Evolutionary conservation across 768 basidiomycete genomes (phyloP).

Genomic region (Glaciozyma martinii): DNA sequence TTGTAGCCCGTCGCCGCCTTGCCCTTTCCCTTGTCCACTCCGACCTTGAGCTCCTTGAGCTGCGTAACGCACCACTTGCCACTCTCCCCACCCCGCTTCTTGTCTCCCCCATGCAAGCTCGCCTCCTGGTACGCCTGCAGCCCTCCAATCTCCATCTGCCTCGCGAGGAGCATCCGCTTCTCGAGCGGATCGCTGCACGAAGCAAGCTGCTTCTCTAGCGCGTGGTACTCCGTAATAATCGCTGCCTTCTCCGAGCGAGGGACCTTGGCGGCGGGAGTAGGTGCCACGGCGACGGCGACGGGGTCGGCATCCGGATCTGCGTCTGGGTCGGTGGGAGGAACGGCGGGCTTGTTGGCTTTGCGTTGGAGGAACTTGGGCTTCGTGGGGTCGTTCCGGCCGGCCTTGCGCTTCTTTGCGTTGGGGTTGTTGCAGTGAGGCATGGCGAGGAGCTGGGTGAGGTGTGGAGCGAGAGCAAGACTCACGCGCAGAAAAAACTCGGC

Average conservation of each 20-base stretch:
- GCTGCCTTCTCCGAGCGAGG: slow-evolving; percentile 8
- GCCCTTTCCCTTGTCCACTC: slow-evolving; percentile 10
- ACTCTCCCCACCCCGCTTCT: slow-evolving; percentile 29
- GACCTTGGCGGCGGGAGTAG: background rate
- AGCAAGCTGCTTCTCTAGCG: slow-evolving; percentile 32
- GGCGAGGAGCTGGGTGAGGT: background rate
- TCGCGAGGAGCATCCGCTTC: slow-evolving; percentile 6
- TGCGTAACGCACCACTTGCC: slow-evolving; percentile 31
- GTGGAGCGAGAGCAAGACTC: background rate
- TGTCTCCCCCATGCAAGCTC: slow-evolving; percentile 28
- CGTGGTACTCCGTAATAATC: slow-evolving; percentile 30
- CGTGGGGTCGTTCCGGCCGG: slow-evolving; percentile 4
- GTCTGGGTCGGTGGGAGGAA: background rate
- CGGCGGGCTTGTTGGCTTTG: slow-evolving; percentile 8
- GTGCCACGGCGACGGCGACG: background rate
- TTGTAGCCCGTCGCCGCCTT: slow-evolving; percentile 17
- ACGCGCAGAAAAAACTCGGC: background rate
- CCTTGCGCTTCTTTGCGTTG: slow-evolving; percentile 16
- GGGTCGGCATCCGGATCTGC: background rate
- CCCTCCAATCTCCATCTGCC: slow-evolving; percentile 30
- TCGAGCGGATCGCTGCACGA: slow-evolving; percentile 14
- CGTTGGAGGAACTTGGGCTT: slow-evolving; percentile 16
- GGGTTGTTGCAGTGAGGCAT: slow-evolving; percentile 31
- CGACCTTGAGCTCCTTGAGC: slow-evolving; percentile 27
- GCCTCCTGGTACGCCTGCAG: slow-evolving; percentile 32